Base-by-base conservation (phyloP, 768 basidiomycete genomes). In the Porphyrellus cyaneotinctus region DNA sequence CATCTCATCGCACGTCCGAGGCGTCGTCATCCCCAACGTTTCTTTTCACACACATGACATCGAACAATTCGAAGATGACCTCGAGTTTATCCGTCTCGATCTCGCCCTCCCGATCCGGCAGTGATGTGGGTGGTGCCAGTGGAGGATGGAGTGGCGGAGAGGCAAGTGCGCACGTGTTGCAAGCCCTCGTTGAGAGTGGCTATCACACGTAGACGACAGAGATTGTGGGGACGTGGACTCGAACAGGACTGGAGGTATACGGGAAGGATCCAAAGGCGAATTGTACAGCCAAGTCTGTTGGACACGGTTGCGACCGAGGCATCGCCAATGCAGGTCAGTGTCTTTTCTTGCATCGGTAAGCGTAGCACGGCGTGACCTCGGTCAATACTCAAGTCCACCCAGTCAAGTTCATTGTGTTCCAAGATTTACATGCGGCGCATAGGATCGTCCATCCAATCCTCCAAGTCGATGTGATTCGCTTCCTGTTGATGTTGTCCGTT, bases 61-160 rank as follows among this genome's bases (percentile, higher is more conserved):
- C 45, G 97, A 99, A 62, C 86, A 93, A 68, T 98, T 99, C 63
- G 94, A 97, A 70, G 97, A 98, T 54, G 95, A 97, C 59, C 80
- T 95, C 35, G 95, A 98, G 65, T 98, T 88, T 66, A 90, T 97
- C 60, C 85, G 92, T 20, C 78, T 91, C 37, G 93, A 95, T 62
- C 75, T 95, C 24, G 78, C 93, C 14, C 73, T 80, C 61, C 78
- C 76, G 50, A n/a, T 84, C 87, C 51, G 67, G 65, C 15, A n/a
- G n/a, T n/a, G n/a, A n/a, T n/a, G n/a, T n/a, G n/a, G 52, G 72
- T 52, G 64, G 64, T 13, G 47, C 70, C 47, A 71, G 69, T 37
- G 72, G 70, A 6, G 47, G 52, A 22, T 30, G 51, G 1, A 70
- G 69, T 15, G 71, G 70, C 1, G 73, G 81, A 49, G 95, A 95